Evolutionary conservation across 371 early-diverging fungal genomes (phyloP).

Genomic region (Chytridium lagenaria): DNA sequence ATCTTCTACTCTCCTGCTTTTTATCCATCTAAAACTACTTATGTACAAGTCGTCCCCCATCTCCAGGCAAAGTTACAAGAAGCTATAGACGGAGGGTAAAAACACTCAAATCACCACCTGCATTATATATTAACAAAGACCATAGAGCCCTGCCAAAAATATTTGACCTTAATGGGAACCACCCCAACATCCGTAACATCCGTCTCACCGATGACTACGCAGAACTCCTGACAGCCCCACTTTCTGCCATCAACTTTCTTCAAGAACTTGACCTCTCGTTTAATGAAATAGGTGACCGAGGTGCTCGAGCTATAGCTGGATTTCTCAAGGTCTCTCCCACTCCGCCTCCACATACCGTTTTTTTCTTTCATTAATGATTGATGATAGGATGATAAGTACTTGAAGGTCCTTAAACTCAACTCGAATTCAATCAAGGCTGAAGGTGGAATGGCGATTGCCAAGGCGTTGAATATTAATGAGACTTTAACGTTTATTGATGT

Average conservation of each 20-base stretch:
- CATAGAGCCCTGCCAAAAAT: slow-evolving; percentile 37
- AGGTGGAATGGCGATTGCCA: slow-evolving; percentile 43
- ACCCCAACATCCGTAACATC: slow-evolving; percentile 19
- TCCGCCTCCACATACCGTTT: background rate
- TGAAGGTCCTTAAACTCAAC: slow-evolving; percentile 25
- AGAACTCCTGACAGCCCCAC: slow-evolving; percentile 36
- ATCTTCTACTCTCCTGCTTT: no score
- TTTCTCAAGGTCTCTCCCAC: slow-evolving; percentile 43
- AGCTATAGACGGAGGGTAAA: slow-evolving; percentile 49
- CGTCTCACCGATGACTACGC: slow-evolving; percentile 42
- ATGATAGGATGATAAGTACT: slow-evolving; percentile 18
- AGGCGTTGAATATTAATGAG: slow-evolving; percentile 51
- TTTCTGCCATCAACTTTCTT: slow-evolving; percentile 37
- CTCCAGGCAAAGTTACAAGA: slow-evolving; percentile 33
- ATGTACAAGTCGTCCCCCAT: slow-evolving; percentile 12
- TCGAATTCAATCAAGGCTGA: slow-evolving; percentile 47
- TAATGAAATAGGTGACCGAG: slow-evolving; percentile 56
- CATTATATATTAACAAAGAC: background rate
- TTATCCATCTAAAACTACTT: background rate
- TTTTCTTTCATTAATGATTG: background rate
- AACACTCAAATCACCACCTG: background rate
- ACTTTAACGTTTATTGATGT: slow-evolving; percentile 43
- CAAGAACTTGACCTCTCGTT: slow-evolving; percentile 49
- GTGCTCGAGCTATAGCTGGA: slow-evolving; percentile 44
- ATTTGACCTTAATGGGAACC: slow-evolving; percentile 40